Base-by-base conservation (phyloP, 768 basidiomycete genomes). In the Boletus patriciae region DNA sequence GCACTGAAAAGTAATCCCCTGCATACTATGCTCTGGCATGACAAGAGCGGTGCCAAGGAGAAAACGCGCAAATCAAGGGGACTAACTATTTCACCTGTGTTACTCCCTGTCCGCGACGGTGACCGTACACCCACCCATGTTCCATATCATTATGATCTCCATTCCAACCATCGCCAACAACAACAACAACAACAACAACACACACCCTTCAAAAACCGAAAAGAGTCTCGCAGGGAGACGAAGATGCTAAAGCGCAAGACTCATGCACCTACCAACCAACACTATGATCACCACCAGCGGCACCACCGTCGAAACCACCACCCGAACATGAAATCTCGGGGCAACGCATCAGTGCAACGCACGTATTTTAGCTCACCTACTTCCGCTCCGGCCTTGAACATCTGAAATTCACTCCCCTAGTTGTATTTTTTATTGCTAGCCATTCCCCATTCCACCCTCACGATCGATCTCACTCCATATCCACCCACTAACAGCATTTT, bases 211-310 rank as follows among this genome's bases (percentile, higher is more conserved):
- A 87, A 87, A 73, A 81, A 66, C 46, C 78, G 83, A 57, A 86
- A 85, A 69, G 87, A 90, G 73, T 72, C 80, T 59, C 77, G 83
- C 62, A 77, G 82, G 65, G 87, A 90, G 74, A 83, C 82, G 66
- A 88, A 86, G 74, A 76, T 81, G 71, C 73, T 81, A 67, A 85
- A 86, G 71, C 79, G 83, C 61, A 81, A 86, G 76, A 78, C 74
- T 71, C 77, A 76, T 66, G 76, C 74, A 62, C 68, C 81, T 54
- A 65, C 47, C 27, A 51, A 63, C 45, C 68, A 71, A 38, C 70
- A 72, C 45, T 69, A 76, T n/a, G 75, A 79, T 46, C 76, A 77
- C 48, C 76, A 75, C 49, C 77, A 80, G 42, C 78, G 76, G 49
- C 80, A 82, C 37, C 80, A 80, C 51, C 79, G 80, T 58, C 74